Conservation (phyloP, 2,329 filamentous ascomycete species). For the Didymella exigua region DNA sequence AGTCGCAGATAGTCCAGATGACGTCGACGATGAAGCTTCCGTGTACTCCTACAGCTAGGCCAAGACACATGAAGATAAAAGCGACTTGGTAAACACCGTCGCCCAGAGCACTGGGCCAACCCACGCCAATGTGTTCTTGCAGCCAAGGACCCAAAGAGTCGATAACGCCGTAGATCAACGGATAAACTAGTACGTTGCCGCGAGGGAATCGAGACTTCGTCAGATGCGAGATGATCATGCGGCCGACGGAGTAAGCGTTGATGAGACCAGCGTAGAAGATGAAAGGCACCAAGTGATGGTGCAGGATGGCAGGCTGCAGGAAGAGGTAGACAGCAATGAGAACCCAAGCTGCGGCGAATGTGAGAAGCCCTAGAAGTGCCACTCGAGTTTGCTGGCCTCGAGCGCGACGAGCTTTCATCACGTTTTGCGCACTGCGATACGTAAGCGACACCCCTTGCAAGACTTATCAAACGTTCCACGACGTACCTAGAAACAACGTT, state of each 20-base stretch:
- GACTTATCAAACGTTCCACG: neutral
- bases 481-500: conserved; percentile 75
- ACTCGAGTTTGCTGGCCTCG: conserved; percentile 74
- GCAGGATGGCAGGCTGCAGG: conserved; percentile 82
- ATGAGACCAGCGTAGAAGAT: conserved; percentile 84
- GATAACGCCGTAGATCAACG: conserved; percentile 76
- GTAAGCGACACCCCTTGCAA: conserved; percentile 8
- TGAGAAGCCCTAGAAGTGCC: conserved; percentile 80
- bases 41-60: conserved; percentile 86
- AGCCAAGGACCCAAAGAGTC: conserved; percentile 79
- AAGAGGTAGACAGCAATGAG: conserved; percentile 79
- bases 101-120: conserved; percentile 49
- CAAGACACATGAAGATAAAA: conserved; percentile 87
- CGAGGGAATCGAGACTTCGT: conserved; percentile 88
- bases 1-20: conserved; percentile 97
- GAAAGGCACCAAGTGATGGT: conserved; percentile 86
- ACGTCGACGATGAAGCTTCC: conserved; percentile 97
- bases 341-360: conserved; percentile 79
- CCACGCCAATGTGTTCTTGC: conserved; percentile 54
- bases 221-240: conserved; percentile 94
- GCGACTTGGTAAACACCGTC: conserved; percentile 84
- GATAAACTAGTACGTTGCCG: conserved; percentile 81
- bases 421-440: conserved; percentile 70
- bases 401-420: conserved; percentile 77
- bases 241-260: conserved; percentile 93